Evolutionary conservation across 1,139 yeast genomes (phyloP).

Genomic region (Debaryomycetaceae sp.): DNA sequence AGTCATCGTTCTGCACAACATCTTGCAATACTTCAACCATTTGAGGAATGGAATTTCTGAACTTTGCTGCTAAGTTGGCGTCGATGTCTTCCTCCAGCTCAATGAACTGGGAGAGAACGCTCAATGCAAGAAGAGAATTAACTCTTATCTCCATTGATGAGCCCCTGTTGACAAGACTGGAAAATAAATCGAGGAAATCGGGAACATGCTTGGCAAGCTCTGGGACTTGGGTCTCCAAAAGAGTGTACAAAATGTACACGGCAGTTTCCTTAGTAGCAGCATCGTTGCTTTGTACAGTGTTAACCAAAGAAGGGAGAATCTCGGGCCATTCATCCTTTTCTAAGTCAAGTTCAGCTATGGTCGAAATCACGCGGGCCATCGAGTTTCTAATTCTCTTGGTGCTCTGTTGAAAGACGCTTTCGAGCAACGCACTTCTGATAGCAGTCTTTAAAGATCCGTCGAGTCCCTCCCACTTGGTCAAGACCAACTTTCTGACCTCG

Average conservation of each 20-base stretch:
- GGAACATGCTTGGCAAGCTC: constrained; percentile 59
- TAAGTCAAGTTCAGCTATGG: constrained; percentile 77
- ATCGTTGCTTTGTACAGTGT: constrained; percentile 58
- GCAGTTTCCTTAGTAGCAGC: constrained; percentile 78
- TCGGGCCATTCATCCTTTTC: constrained; percentile 69
- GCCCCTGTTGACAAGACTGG: constrained; percentile 63
- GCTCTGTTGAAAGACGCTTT: constrained; percentile 55
- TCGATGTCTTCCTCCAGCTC: constrained; percentile 50
- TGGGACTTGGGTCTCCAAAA: constrained; percentile 72
- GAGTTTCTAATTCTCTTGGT: constrained; percentile 80
- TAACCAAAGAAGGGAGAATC: constrained; percentile 67
- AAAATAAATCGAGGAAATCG: constrained; percentile 68
- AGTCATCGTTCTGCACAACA: constrained; percentile 67
- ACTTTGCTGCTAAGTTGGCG: constrained; percentile 51
- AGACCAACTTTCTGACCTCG: constrained; percentile 83
- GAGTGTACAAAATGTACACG: constrained; percentile 70
- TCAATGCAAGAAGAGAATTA: constrained; percentile 79
- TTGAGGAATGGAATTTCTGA: constrained; percentile 68
- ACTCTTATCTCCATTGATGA: constrained; percentile 73
- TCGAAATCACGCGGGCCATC: constrained; percentile 82
- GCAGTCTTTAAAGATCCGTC: constrained; percentile 53
- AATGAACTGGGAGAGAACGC: constrained; percentile 67
- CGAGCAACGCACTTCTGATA: constrained; percentile 66
- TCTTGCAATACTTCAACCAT: constrained; percentile 82
- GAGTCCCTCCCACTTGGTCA: constrained; percentile 63